Evolutionary conservation across 352 stramenopile species (phyloP), one percentile per base, ranked within the genome.

Genomic region (Pythium plurisporium): DNA sequence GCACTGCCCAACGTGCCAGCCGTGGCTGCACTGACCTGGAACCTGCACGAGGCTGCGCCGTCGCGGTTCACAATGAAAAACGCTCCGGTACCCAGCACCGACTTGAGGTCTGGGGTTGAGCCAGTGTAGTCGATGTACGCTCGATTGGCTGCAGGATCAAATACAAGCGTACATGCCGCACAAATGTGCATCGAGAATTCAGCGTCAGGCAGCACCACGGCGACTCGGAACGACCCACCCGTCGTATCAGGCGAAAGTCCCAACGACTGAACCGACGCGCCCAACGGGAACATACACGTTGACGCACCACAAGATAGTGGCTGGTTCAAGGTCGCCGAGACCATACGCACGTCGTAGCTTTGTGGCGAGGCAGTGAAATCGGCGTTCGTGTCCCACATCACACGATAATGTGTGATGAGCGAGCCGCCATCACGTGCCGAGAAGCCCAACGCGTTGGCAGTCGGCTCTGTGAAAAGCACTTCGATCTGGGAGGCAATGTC

Each of bases 181-280:
- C 75, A 85, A 0, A 89, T 15, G 30, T 49, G 40, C 3, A 49
- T 63, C 1, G 67, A 70, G 43, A 78, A 87, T 5, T 58, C 57
- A 4, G 56, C 58, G 41, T 70, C 59, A 1, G 31, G 45, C 11
- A 53, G 23, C 17, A 43, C 59, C 3, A 85, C 82, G 46, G 61
- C 86, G 23, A 76, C 76, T 30, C 72, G 79, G 63, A 97, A 96
- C 1, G 72, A 83, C 14, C 93, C 93, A 1, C 46, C 52, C 34
- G 70, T 78, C 5, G 64, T 76, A 20, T 64, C 59, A 10, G 79
- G 54, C 38, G 79, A 94, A 5, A 98, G 59, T 5, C 82, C 85
- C 41, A 98, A 60, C 6, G 74, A 91, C 67, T 98, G 93, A 11
- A 98, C 84, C 60, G 97, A 84, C 5, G 86, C 76, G n/a, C 95